phyloP scores from a whole-genome alignment of 2,329 filamentous ascomycete species.

The Cordyceps fumosorosea region DNA sequence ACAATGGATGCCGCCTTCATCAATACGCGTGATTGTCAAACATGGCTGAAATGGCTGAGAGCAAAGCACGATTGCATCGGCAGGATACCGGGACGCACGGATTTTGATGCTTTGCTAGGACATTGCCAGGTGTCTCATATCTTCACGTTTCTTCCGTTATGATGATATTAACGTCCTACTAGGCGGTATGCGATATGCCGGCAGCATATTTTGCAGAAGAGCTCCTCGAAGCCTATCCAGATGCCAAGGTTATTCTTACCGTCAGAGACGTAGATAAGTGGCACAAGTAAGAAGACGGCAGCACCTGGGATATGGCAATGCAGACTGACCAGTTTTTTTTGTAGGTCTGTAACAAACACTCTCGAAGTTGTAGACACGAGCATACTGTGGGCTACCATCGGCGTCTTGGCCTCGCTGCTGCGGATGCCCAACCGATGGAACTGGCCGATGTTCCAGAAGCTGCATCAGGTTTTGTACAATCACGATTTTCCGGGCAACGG shows the following conservation, averaged over 20 bases:
- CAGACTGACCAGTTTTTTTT: neutral
- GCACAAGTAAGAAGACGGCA: neutral
- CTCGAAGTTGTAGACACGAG: slow-evolving; percentile 1
- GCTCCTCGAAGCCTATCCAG: slow-evolving; percentile 7
- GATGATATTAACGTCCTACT: neutral
- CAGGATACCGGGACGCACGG: slow-evolving; percentile 5
- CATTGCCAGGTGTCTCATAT: neutral
- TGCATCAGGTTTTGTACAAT: slow-evolving; percentile 15
- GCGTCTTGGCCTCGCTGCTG: neutral
- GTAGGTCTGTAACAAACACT: neutral
- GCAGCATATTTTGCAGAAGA: slow-evolving; percentile 10
- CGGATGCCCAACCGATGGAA: slow-evolving; percentile 10
- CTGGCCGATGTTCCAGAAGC: slow-evolving; percentile 16
- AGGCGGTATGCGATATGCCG: slow-evolving; percentile 7
- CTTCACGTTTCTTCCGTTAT: neutral
- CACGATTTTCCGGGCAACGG: slow-evolving; percentile 11
- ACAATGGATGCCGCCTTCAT: slow-evolving; percentile 7
- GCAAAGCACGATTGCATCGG: slow-evolving; percentile 7
- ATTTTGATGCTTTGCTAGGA: slow-evolving; percentile 5
- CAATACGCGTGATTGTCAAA: neutral
- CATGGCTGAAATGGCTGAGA: slow-evolving; percentile 2
- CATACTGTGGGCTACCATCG: slow-evolving; percentile 6
- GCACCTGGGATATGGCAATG: neutral
- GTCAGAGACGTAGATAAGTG: slow-evolving; percentile 7
- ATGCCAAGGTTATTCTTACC: slow-evolving; percentile 10